phyloP scores from a whole-genome alignment of 768 basidiomycete species.

The Thelephora aurantiotincta region DNA sequence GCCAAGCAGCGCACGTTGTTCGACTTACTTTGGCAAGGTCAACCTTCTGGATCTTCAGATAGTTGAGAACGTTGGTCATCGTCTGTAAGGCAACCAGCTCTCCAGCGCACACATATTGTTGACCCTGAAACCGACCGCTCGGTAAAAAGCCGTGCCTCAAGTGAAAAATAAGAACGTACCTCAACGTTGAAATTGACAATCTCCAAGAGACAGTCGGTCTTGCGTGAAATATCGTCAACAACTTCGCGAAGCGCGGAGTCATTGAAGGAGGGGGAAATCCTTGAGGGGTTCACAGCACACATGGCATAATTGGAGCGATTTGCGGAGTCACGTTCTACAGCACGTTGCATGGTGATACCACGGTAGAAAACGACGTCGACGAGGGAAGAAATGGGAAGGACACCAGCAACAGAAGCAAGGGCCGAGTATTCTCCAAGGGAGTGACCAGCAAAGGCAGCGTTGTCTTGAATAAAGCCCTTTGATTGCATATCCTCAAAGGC shows the following conservation, averaged over 20 bases:
- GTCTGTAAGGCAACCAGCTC: slow-evolving; percentile 88
- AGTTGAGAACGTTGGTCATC: slow-evolving; percentile 92
- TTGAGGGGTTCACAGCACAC: slow-evolving; percentile 98
- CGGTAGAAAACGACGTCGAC: slow-evolving; percentile 99
- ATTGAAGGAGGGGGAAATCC: slow-evolving; percentile 88
- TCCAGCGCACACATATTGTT: slow-evolving; percentile 99
- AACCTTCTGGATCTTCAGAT: slow-evolving; percentile 91
- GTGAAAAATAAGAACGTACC: slow-evolving; percentile 25
- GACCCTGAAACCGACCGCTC: slow-evolving; percentile 42
- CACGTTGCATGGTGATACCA: slow-evolving; percentile 99
- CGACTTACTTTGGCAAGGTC: slow-evolving; percentile 71
- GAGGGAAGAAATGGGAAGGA: slow-evolving; percentile 86
- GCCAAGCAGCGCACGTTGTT: not conserved
- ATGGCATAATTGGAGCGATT: slow-evolving; percentile 96
- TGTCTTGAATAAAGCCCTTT: slow-evolving; percentile 87
- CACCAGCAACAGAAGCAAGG: slow-evolving; percentile 93
- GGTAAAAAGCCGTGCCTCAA: not conserved
- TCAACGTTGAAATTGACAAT: slow-evolving; percentile 96
- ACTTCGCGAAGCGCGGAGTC: slow-evolving; percentile 95
- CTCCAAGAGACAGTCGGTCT: slow-evolving; percentile 76
- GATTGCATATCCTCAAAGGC: slow-evolving; percentile 97
- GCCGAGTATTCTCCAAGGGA: slow-evolving; percentile 98
- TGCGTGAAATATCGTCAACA: slow-evolving; percentile 75
- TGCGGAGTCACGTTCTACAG: slow-evolving; percentile 87
- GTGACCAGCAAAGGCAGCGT: slow-evolving; percentile 93